Percentiles rank a stretch among this genome's conserved stretches.
Conservation (phyloP, 2,329 filamentous ascomycete genomes). For the Eurotiales sp. region DNA sequence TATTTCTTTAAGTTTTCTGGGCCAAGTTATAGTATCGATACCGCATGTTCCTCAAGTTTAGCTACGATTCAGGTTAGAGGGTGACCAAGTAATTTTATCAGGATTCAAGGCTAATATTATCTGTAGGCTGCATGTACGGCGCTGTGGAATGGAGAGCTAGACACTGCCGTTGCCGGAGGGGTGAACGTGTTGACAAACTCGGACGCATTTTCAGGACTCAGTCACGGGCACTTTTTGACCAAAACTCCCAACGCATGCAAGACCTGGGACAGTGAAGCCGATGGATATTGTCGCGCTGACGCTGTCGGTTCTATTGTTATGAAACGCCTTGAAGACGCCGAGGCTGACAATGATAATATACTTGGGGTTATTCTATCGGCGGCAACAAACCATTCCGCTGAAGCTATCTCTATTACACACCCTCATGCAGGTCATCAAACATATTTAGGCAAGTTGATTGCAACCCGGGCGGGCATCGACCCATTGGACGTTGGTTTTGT, state of each 20-base stretch:
- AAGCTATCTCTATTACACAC: slow-evolving; percentile 77
- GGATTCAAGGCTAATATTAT: slow-evolving; percentile 42
- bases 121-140: slow-evolving; percentile 66
- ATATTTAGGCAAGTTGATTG: slow-evolving; percentile 63
- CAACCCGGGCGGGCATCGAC: slow-evolving; percentile 69
- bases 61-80: slow-evolving; percentile 57
- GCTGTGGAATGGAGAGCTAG: slow-evolving; percentile 70
- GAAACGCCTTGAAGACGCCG: slow-evolving; percentile 74
- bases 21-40: slow-evolving; percentile 63
- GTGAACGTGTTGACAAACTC: slow-evolving; percentile 75
- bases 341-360: slow-evolving; percentile 65
- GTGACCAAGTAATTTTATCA: too few species aligned
- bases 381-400: slow-evolving; percentile 76
- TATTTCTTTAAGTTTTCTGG: slow-evolving; percentile 69
- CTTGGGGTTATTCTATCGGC: slow-evolving; percentile 70
- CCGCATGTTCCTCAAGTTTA: slow-evolving; percentile 66
- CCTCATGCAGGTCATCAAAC: slow-evolving; percentile 76
- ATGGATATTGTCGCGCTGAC: slow-evolving; percentile 79
- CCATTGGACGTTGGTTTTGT: slow-evolving; percentile 76
- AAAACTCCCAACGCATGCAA: slow-evolving; percentile 67
- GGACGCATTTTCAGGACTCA: slow-evolving; percentile 72
- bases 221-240: slow-evolving; percentile 72
- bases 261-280: slow-evolving; percentile 74
- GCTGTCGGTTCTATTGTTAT: slow-evolving; percentile 69
- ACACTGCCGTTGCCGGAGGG: slow-evolving; percentile 73